Percentiles rank a stretch among this genome's conserved stretches.
Conservation (phyloP, 164 flowering plant species). For the Houttuynia cordata region DNA sequence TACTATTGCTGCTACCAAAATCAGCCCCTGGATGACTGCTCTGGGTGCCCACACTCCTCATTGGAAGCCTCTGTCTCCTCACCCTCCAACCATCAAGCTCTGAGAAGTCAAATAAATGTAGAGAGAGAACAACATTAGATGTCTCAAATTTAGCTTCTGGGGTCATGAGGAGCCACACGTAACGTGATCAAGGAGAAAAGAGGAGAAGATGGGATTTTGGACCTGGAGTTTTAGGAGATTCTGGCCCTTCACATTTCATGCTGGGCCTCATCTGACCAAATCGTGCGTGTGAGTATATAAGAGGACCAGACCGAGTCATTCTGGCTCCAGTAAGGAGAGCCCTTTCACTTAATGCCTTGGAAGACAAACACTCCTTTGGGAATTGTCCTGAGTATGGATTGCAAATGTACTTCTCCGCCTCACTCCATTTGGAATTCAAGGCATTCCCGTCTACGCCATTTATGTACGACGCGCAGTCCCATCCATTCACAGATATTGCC, state of each 20-base stretch:
- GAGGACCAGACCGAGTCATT: conserved; percentile 66
- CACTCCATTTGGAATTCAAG: conserved; percentile 73
- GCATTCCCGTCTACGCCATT: conserved; percentile 36
- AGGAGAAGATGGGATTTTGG: too few relatives aligned
- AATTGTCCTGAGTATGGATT: conserved; percentile 79
- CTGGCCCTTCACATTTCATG: conserved; percentile 6
- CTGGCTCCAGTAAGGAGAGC: conserved; percentile 31
- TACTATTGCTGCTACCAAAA: conserved; percentile 24
- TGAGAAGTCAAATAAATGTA: conserved; percentile 4
- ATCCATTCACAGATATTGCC: conserved; percentile 33
- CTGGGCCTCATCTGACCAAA: conserved; percentile 14
- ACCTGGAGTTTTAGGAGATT: conserved; percentile 14
- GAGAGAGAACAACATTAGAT: too few relatives aligned
- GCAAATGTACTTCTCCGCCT: conserved; percentile 79
- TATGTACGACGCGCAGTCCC: conserved; percentile 23
- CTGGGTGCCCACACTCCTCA: conserved; percentile 66
- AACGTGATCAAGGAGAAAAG: too few relatives aligned
- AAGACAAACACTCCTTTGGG: conserved; percentile 74
- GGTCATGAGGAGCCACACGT: too few relatives aligned
- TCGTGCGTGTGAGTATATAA: conserved; percentile 25
- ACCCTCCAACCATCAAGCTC: conserved; percentile 16
- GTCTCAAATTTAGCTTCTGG: too few relatives aligned
- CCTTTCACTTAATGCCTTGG: conserved; percentile 49
- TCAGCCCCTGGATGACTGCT: conserved; percentile 37
- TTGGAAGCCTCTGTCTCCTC: conserved; percentile 12